A percentile compares a stretch with the other conserved stretches of the same genome.
These are phyloP conservation scores for Oryza nivara DNA, from an alignment of 176 grass and related monocot genomes.

Conservation along the genomic window DNA sequence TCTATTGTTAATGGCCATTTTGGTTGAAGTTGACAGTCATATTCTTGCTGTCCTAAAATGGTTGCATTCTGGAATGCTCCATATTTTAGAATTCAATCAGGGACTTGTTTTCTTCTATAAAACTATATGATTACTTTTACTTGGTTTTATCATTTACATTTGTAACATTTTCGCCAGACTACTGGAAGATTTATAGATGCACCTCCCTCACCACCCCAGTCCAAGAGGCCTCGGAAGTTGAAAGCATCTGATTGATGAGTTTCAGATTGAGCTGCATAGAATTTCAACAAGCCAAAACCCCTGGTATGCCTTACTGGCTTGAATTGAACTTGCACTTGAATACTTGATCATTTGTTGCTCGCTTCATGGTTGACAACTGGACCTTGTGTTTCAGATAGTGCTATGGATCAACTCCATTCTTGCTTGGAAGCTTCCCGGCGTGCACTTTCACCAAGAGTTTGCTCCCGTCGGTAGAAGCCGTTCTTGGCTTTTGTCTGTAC, in stretches of 20 bases:
- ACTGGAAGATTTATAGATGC: slow-evolving; percentile 77
- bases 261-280: not conserved
- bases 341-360: not conserved
- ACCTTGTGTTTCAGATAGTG: not conserved
- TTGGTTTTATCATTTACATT: slow-evolving; percentile 9
- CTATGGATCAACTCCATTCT: slow-evolving; percentile 2
- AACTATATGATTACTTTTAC: slow-evolving; percentile 15
- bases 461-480: not conserved
- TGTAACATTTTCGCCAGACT: slow-evolving; percentile 45
- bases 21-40: not conserved
- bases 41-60: not conserved
- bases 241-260: slow-evolving; percentile 77
- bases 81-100: not conserved
- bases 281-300: not conserved
- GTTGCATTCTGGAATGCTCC: not conserved
- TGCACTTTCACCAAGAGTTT: not conserved
- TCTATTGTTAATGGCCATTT: not conserved
- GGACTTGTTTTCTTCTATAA: slow-evolving; percentile 6
- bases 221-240: slow-evolving; percentile 85
- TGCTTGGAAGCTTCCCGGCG: not conserved
- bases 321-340: not conserved
- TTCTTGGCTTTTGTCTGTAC: not conserved
- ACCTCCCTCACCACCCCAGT: slow-evolving; percentile 83
- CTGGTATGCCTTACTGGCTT: slow-evolving; percentile 26
- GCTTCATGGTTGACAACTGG: not conserved